Conservation (phyloP, 2,329 filamentous ascomycete species). For the Cercospora beticola region DNA sequence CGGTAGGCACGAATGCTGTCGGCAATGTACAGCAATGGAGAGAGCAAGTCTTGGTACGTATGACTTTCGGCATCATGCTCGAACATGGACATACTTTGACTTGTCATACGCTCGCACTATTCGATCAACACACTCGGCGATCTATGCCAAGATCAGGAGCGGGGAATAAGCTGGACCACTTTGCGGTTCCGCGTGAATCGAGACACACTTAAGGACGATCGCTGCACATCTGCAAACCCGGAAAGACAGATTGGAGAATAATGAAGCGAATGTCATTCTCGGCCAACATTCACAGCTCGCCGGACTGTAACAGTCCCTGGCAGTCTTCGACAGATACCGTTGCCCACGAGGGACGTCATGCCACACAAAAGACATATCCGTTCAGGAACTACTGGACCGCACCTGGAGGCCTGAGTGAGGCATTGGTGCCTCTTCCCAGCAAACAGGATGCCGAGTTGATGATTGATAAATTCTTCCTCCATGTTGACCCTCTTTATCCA, state of each 20-base stretch:
- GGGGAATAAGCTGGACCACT: not conserved
- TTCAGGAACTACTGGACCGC: constrained; percentile 15
- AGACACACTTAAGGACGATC: not conserved
- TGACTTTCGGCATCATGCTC: not conserved
- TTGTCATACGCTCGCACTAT: not conserved
- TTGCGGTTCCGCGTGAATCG: not conserved
- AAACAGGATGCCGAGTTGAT: constrained; percentile 6
- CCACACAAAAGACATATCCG: not conserved
- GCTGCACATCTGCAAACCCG: not conserved
- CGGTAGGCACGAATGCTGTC: not conserved
- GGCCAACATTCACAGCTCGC: not conserved
- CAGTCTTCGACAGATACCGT: not conserved
- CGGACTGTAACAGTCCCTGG: not conserved
- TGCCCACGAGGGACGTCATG: not conserved
- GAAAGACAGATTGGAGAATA: not conserved
- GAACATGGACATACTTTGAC: not conserved
- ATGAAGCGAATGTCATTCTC: not conserved
- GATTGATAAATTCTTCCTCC: constrained; percentile 11
- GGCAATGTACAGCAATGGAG: not conserved
- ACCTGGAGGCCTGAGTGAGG: constrained; percentile 9
- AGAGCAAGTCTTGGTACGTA: not conserved
- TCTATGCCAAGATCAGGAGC: not conserved
- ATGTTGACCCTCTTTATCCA: constrained; percentile 15
- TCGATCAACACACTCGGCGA: not conserved
- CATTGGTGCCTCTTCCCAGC: constrained; percentile 9